phyloP scores from a whole-genome alignment of 768 basidiomycete genomes.

The Boletus sp. region DNA sequence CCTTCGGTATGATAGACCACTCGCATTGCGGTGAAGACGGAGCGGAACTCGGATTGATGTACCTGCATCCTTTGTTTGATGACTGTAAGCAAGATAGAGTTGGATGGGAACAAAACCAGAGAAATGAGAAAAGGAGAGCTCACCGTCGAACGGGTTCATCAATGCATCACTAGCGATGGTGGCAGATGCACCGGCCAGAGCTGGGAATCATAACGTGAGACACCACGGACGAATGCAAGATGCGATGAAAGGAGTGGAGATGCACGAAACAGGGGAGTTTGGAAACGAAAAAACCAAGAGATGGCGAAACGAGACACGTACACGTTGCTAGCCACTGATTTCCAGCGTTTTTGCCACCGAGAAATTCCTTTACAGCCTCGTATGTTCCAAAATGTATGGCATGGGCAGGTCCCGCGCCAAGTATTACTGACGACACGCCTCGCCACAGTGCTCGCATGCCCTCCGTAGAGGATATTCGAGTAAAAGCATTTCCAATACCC shows the following conservation, averaged over 20 bases:
- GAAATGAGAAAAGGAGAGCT: slow-evolving; percentile 23
- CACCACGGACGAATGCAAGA: neutral
- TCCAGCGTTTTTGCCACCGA: slow-evolving; percentile 73
- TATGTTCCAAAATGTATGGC: slow-evolving; percentile 97
- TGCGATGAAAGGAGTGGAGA: neutral
- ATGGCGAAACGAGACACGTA: slow-evolving; percentile 39
- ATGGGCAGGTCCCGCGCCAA: slow-evolving; percentile 97
- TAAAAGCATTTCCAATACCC: slow-evolving; percentile 86
- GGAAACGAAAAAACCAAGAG: slow-evolving; percentile 1
- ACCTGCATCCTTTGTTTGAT: slow-evolving; percentile 99
- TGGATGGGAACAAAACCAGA: slow-evolving; percentile 8
- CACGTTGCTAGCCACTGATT: slow-evolving; percentile 89
- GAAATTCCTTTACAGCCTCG: slow-evolving; percentile 90
- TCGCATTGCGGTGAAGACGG: slow-evolving; percentile 79
- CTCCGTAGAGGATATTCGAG: slow-evolving; percentile 91
- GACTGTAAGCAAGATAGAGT: slow-evolving; percentile 49
- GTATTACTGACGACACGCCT: slow-evolving; percentile 91
- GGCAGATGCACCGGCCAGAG: slow-evolving; percentile 89
- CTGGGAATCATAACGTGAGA: slow-evolving; percentile 39
- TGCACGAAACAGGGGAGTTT: neutral
- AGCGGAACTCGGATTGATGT: slow-evolving; percentile 87
- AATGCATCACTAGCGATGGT: slow-evolving; percentile 95
- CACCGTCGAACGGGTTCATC: slow-evolving; percentile 99
- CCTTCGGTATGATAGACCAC: slow-evolving; percentile 87
- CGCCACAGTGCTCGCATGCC: slow-evolving; percentile 91